phyloP scores from a whole-genome alignment of 306 rosid species.

The Medicago lupulina region DNA sequence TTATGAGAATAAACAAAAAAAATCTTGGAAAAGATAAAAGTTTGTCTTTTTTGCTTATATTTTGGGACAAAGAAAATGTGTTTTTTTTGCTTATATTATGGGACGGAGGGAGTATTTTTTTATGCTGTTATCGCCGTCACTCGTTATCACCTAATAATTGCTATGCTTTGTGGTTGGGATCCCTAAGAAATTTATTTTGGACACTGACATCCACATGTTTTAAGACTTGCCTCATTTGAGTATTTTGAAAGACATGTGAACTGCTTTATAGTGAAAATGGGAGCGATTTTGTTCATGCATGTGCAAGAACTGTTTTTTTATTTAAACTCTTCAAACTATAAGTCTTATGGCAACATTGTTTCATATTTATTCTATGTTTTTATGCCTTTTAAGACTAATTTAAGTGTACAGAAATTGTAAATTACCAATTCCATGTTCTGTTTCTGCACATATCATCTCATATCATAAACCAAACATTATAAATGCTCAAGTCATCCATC shows the following conservation, averaged over 20 bases:
- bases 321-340: neutral
- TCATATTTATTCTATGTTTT: conserved; percentile 27
- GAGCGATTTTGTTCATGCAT: neutral
- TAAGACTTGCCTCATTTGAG: conserved; percentile 20
- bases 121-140: neutral
- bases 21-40: too few species aligned
- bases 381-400: neutral
- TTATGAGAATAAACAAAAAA: too few species aligned
- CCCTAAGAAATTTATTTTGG: conserved; percentile 2
- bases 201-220: neutral
- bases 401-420: conserved; percentile 2
- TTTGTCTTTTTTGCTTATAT: too few species aligned
- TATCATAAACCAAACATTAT: conserved; percentile 18
- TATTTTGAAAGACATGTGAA: conserved; percentile 10
- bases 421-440: conserved; percentile 2
- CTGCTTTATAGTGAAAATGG: conserved; percentile 4
- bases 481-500: conserved; percentile 3
- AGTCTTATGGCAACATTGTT: conserved; percentile 1
- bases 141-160: neutral
- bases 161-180: conserved; percentile 19
- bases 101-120: too few species aligned
- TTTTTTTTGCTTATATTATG: too few species aligned
- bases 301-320: conserved; percentile 1
- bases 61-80: too few species aligned
- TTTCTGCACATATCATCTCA: conserved; percentile 20